Evolutionary conservation across 1,284 basidiomycete species (phyloP).

Genomic region (Pseudozyma sp.): DNA sequence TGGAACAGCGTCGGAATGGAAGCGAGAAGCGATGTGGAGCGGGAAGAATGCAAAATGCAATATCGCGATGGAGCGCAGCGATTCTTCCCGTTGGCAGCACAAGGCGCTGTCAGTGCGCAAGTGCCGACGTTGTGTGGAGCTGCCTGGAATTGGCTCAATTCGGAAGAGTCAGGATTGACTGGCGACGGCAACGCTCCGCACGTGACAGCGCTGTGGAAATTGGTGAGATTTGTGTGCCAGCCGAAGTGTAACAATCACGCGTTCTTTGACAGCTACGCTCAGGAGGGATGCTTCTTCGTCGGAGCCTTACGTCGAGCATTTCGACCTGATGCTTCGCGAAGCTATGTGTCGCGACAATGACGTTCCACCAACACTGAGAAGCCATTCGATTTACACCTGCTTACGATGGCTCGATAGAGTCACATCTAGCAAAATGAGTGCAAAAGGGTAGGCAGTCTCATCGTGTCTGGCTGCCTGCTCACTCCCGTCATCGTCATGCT

Average conservation of each 20-base stretch:
- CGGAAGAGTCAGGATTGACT: slow-evolving; percentile 11
- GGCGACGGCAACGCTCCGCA: background rate
- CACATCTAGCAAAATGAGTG: too few species aligned
- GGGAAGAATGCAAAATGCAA: background rate
- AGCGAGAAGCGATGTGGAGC: background rate
- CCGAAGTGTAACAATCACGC: slow-evolving; percentile 2
- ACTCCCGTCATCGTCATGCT: too few species aligned
- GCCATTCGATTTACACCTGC: too few species aligned
- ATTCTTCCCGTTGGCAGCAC: background rate
- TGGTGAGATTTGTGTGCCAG: background rate
- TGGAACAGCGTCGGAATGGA: too few species aligned
- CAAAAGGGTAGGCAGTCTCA: too few species aligned
- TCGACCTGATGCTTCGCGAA: too few species aligned
- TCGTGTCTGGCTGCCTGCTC: too few species aligned
- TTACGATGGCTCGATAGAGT: too few species aligned
- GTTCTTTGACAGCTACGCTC: background rate
- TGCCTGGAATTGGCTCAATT: background rate
- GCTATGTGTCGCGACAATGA: too few species aligned
- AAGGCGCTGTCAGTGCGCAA: background rate
- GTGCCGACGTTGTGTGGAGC: background rate
- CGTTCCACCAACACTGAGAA: too few species aligned
- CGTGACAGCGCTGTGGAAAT: background rate
- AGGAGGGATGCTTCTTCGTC: too few species aligned
- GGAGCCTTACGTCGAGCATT: too few species aligned
- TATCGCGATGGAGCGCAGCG: background rate